Evolutionary conservation across 1,139 yeast species (phyloP), one percentile per base, ranked within the genome.

Genomic region (Candida sp.): DNA sequence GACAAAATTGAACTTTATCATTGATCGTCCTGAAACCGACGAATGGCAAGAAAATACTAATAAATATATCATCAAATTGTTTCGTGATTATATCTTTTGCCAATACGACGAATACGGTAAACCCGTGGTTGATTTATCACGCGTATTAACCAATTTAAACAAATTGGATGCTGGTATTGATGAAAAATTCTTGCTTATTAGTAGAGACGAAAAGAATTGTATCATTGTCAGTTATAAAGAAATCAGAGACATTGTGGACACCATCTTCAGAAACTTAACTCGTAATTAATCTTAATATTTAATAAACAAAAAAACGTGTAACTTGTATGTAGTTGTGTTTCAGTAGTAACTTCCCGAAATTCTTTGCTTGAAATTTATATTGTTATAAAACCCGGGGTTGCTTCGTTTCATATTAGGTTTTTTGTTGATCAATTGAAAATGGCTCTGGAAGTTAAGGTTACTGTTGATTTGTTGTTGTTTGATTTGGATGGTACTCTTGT

Each of bases 81-180:
- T 93, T 64, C 77, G 87, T 46, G 96, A 91, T 61, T 88, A 81
- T 58, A 84, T 91, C 4, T 93, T 91, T 66, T 95, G 87, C 57
- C 96, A 87, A 57, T 77, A 75, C 39, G 90, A 89, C 59, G 95
- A 85, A 43, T 64, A 66, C 32, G 96, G 96, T 15, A 77, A 78
- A 54, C 90, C 96, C 2, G 79, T 84, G 3, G 70, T 89, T 45
- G 97, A 95, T 63, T 70, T 93, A 53, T 84, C 91, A 2, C 89
- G 90, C 60, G 95, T 91, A 4, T 69, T 95, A 50, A 71, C 80
- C 42, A 80, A 85, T 52, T 69, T 93, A 55, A 93, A 93, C 66
- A 93, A 93, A 63, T 70, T 93, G 47, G 99, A 95, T 61, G 95
- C 95, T 11, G 99, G 98, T 1, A 77, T 86, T 38, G 93, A 88